phyloP scores from a whole-genome alignment of 2,329 filamentous ascomycete genomes.

The Fusarium sacchari region DNA sequence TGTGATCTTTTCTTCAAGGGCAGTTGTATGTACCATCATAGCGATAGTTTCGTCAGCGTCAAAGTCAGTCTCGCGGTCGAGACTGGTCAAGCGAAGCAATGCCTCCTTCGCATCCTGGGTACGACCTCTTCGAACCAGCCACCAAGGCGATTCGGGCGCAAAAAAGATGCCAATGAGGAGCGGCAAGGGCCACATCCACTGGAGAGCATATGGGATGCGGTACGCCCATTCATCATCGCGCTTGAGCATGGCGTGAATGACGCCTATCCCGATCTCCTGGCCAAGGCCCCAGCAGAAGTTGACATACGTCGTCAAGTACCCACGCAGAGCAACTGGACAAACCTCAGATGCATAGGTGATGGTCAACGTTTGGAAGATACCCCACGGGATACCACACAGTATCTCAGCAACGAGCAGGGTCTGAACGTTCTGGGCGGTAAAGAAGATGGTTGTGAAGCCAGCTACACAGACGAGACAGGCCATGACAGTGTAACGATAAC shows the following conservation, averaged over 20 bases:
- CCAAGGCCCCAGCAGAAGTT: slow-evolving; percentile 84
- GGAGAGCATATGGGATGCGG: slow-evolving; percentile 75
- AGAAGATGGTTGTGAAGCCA: slow-evolving; percentile 71
- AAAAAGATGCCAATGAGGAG: slow-evolving; percentile 73
- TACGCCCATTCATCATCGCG: slow-evolving; percentile 75
- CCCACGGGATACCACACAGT: slow-evolving; percentile 70
- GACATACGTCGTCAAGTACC: slow-evolving; percentile 78
- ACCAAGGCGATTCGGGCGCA: slow-evolving; percentile 78
- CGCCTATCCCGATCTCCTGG: slow-evolving; percentile 77
- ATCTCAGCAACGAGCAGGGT: slow-evolving; percentile 70
- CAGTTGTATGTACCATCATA: slow-evolving; percentile 93
- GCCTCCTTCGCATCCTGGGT: slow-evolving; percentile 73
- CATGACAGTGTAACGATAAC: slow-evolving; percentile 74
- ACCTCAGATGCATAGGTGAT: slow-evolving; percentile 78
- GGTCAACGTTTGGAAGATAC: slow-evolving; percentile 67
- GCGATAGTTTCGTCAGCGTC: slow-evolving; percentile 85
- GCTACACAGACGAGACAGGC: slow-evolving; percentile 63
- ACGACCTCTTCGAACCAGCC: slow-evolving; percentile 75
- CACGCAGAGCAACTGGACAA: slow-evolving; percentile 76
- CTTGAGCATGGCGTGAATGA: slow-evolving; percentile 73
- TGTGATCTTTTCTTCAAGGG: slow-evolving; percentile 80
- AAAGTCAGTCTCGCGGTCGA: slow-evolving; percentile 73
- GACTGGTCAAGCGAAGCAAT: slow-evolving; percentile 72
- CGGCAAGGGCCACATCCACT: slow-evolving; percentile 82
- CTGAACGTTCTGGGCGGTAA: slow-evolving; percentile 69